Evolutionary conservation across 768 basidiomycete species (phyloP), one percentile per base, ranked within the genome.

Genomic region (Cystobasidium ongulense): DNA sequence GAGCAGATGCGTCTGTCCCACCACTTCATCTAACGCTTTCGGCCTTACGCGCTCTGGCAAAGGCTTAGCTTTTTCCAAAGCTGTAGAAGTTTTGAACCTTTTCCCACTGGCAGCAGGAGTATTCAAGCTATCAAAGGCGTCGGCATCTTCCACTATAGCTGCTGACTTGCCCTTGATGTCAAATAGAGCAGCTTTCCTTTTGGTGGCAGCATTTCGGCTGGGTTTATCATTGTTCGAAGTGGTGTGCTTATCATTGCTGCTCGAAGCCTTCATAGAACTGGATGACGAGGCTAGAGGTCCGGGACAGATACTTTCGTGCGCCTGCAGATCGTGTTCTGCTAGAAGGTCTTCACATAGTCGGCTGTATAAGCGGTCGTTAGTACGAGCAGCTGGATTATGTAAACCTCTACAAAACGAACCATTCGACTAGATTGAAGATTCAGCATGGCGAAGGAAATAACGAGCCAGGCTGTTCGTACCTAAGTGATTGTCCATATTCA

Each of bases 21-120:
- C 82, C 74, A 90, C 89, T 1, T 89, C 87, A 1, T 85, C 84
- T 21, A 92, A 81, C 2, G 80, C 80, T 15, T 82, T 83, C 1
- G 91, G 91, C 10, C 91, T 84, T 52, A 91, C 84, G 23, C 85
- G 84, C 78, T 92, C 91, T 0, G 91, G 89, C 0, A 92, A 81
- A 0, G 89, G 89, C 1, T 84, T 81, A 17, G 84, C 83, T 23
- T 78, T 73, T 36, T 82, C 76, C 1, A 81, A 13, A 66, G 80
- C 73, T 4, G 75, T 76, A 29, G 78, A 78, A 73, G 78, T 79
- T 35, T 76, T 75, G 33, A 57, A 36, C 25, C 64, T 68, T 39
- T 67, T 73, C 15, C 27, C 3, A 17, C 46, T 3, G 21, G 27
- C 25, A 46, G 57, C 10, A 18, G 63, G 25, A 1, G 63, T 23